phyloP scores from a whole-genome alignment of 352 stramenopile genomes.

The Phytophthora ramorum region DNA sequence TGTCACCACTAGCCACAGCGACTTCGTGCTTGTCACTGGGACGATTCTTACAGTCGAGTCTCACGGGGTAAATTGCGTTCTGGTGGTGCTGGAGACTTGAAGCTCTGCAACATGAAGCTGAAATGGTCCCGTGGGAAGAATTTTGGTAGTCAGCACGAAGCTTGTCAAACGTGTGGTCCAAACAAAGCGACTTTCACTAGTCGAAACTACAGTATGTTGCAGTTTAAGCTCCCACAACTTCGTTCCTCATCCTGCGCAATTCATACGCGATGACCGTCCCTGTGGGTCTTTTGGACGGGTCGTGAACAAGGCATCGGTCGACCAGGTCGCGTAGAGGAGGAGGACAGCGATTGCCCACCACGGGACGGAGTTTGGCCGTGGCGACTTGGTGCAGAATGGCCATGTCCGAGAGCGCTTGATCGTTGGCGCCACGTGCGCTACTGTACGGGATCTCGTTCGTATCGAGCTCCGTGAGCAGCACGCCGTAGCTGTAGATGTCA shows the following conservation, averaged over 20 bases:
- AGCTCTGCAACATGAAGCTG: no score
- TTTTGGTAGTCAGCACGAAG: no score
- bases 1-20: no score
- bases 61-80: no score
- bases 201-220: no score
- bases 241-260: conserved; percentile 1
- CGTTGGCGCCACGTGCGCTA: conserved; percentile 33
- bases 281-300: conserved; percentile 3
- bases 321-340: neutral
- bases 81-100: no score
- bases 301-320: conserved; percentile 8
- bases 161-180: no score
- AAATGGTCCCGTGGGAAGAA: no score
- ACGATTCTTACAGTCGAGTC: no score
- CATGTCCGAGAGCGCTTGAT: conserved; percentile 51
- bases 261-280: conserved; percentile 18
- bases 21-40: no score
- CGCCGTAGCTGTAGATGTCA: conserved; percentile 62
- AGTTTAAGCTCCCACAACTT: no score
- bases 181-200: neutral
- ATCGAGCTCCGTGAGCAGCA: conserved; percentile 48
- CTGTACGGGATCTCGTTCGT: conserved; percentile 47
- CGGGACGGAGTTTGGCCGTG: conserved; percentile 16
- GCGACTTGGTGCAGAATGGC: conserved; percentile 53
- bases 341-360: conserved; percentile 1